phyloP scores from a whole-genome alignment of 129 eudicot genomes.

The Helichrysum umbraculigerum region DNA sequence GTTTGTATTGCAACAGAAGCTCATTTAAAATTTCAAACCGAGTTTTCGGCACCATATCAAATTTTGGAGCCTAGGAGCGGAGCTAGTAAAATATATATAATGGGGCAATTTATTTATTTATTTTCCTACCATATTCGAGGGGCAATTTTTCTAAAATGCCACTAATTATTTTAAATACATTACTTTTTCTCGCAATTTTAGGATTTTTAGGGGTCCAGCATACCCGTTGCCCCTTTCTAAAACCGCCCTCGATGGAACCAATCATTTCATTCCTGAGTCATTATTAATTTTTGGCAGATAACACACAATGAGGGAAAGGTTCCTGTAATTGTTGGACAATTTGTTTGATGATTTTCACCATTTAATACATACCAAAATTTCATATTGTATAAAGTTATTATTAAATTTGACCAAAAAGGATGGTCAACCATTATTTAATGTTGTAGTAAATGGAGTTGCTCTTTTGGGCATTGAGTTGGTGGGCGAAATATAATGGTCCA shows the following conservation, averaged over 20 bases:
- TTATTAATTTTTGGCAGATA: constrained; percentile 17
- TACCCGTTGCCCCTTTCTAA: too few relatives aligned
- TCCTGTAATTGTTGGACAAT: constrained; percentile 9
- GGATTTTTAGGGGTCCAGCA: too few relatives aligned
- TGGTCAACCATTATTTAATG: constrained; percentile 33
- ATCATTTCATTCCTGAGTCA: constrained; percentile 1
- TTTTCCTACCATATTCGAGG: too few relatives aligned
- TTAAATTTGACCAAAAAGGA: constrained; percentile 17
- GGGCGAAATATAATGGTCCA: constrained; percentile 14
- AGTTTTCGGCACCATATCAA: not conserved
- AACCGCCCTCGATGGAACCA: not conserved
- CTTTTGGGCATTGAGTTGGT: constrained; percentile 36
- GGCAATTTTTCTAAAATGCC: too few relatives aligned
- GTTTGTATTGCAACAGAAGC: too few relatives aligned
- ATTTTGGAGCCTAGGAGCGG: not conserved
- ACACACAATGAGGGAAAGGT: constrained; percentile 17
- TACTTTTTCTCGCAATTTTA: too few relatives aligned
- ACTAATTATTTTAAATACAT: too few relatives aligned
- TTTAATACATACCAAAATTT: constrained; percentile 24
- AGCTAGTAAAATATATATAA: too few relatives aligned
- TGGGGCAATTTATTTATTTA: too few relatives aligned
- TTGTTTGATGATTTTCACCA: constrained; percentile 31
- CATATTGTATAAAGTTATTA: constrained; percentile 17
- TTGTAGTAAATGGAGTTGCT: constrained; percentile 28
- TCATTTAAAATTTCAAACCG: not conserved